These are phyloP conservation scores for Auricularia sp. DNA, from an alignment of 768 basidiomycete genomes.

Conservation along the genomic window DNA sequence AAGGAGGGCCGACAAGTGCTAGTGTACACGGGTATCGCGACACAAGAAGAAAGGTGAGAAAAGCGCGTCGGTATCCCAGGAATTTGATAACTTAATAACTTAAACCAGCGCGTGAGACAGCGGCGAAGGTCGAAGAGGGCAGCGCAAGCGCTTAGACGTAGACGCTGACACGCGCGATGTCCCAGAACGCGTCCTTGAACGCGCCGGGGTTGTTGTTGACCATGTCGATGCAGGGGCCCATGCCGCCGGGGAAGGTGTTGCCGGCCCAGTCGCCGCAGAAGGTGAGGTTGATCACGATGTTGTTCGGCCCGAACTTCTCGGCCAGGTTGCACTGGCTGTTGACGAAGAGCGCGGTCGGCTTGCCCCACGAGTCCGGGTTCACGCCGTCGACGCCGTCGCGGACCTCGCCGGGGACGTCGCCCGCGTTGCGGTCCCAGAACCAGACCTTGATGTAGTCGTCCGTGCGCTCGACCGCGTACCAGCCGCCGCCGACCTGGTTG, in stretches of 20 bases:
- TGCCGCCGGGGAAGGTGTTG: conserved; percentile 7
- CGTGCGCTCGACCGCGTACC: conserved; percentile 32
- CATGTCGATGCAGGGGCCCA: conserved; percentile 9
- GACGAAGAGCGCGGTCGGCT: conserved; percentile 1
- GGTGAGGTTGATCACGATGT: conserved; percentile 25
- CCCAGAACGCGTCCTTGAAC: conserved; percentile 24
- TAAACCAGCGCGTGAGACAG: background rate
- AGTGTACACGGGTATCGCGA: too few relatives aligned
- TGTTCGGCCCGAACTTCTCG: conserved; percentile 23
- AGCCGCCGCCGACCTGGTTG: conserved; percentile 30
- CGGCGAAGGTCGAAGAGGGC: background rate
- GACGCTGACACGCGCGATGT: conserved; percentile 19
- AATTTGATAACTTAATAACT: background rate
- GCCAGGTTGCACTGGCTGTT: conserved; percentile 30
- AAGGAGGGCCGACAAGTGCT: too few relatives aligned
- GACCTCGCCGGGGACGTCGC: conserved; percentile 25
- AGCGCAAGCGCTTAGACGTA: conserved; percentile 13
- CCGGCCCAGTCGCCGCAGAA: conserved; percentile 26
- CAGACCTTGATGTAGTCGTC: conserved; percentile 26
- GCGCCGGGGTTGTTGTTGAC: conserved; percentile 20
- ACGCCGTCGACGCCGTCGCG: conserved; percentile 12
- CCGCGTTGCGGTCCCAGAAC: conserved; percentile 29
- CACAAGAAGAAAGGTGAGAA: too few relatives aligned
- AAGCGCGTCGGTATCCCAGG: background rate
- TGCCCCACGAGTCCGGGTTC: conserved; percentile 18